phyloP scores from a whole-genome alignment of 345 rosid species.

The Xanthoceras sorbifolium region DNA sequence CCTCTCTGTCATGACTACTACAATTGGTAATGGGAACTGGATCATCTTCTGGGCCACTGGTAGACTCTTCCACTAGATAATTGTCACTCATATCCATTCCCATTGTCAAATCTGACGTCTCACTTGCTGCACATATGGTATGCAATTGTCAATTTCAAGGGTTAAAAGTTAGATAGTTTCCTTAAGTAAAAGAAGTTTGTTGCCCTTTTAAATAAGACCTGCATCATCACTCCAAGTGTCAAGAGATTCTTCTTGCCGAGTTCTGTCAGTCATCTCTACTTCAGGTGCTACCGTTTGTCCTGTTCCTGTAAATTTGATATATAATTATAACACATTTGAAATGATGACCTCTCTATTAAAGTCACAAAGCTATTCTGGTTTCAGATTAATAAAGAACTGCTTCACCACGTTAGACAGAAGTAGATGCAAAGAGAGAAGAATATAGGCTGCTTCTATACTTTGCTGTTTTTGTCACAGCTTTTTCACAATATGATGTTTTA shows the following conservation, averaged over 20 bases:
- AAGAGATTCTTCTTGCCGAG: neutral
- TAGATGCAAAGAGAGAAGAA: neutral
- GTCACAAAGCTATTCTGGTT: neutral
- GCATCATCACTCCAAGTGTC: constrained; percentile 4
- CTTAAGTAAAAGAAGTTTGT: neutral
- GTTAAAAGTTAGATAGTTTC: neutral
- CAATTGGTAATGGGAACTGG: constrained; percentile 14
- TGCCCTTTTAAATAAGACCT: constrained; percentile 4
- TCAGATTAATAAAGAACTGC: neutral
- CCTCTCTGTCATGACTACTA: constrained; percentile 14
- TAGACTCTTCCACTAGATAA: constrained; percentile 31
- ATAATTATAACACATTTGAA: neutral
- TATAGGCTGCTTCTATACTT: neutral
- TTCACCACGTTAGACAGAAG: neutral
- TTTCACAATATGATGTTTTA: neutral
- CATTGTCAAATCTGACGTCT: constrained; percentile 22
- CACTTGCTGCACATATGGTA: constrained; percentile 37
- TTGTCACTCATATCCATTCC: constrained; percentile 25
- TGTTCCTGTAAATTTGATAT: neutral
- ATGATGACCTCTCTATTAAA: neutral
- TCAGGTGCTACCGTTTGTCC: neutral
- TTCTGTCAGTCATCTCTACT: constrained; percentile 16
- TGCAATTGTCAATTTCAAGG: neutral
- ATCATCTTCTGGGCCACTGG: constrained; percentile 21
- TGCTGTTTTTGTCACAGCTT: neutral